Conservation (phyloP, 2,329 filamentous ascomycete genomes). For the Aspergillus tubingensis region DNA sequence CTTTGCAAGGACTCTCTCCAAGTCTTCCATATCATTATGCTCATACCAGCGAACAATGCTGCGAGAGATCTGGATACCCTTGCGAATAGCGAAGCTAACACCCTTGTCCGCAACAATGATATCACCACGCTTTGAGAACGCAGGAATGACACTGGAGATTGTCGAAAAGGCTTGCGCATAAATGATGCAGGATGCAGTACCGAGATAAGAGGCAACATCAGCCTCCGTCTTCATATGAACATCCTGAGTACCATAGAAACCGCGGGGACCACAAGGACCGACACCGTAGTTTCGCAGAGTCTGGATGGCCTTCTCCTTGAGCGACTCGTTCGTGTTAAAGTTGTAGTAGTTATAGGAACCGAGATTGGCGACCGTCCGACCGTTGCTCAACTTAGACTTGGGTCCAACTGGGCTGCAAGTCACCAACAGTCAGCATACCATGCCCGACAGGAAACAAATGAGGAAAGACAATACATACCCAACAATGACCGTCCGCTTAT, state of each 20-base stretch:
- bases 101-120: conserved; percentile 94
- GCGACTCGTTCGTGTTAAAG: conserved; percentile 85
- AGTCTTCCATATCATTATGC: conserved; percentile 92
- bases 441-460: not conserved
- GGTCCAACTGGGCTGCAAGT: conserved; percentile 75
- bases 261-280: conserved; percentile 91
- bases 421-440: conserved; percentile 11
- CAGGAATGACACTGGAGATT: conserved; percentile 93
- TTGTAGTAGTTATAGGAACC: conserved; percentile 98
- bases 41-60: conserved; percentile 93
- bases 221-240: conserved; percentile 96
- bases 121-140: conserved; percentile 95
- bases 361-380: conserved; percentile 88
- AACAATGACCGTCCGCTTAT: conserved; percentile 82
- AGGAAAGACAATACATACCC: conserved; percentile 60
- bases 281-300: conserved; percentile 94
- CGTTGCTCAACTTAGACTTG: conserved; percentile 83
- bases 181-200: conserved; percentile 85
- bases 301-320: conserved; percentile 94
- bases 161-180: conserved; percentile 97
- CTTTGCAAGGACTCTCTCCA: conserved; percentile 81
- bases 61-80: conserved; percentile 88
- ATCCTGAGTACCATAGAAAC: conserved; percentile 98
- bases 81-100: conserved; percentile 90
- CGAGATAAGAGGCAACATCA: conserved; percentile 87